phyloP scores from a whole-genome alignment of 371 early-diverging fungal genomes.

The Mucor circinelloides region DNA sequence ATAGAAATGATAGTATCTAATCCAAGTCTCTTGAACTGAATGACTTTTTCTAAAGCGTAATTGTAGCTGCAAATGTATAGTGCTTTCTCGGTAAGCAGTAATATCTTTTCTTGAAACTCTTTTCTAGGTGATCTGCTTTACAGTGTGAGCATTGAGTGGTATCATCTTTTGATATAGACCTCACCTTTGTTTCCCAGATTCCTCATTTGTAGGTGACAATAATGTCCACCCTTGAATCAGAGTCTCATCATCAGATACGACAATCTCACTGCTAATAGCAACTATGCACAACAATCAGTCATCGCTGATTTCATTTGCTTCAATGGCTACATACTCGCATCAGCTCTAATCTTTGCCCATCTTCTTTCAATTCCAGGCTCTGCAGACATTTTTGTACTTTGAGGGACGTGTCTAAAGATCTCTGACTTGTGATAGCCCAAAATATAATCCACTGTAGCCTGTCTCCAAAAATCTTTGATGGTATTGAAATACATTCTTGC shows the following conservation, averaged over 20 bases:
- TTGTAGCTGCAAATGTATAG: constrained; percentile 77
- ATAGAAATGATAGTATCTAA: constrained; percentile 59
- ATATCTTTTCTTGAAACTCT: constrained; percentile 71
- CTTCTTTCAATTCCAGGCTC: constrained; percentile 58
- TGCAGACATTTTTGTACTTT: constrained; percentile 48
- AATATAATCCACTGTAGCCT: constrained; percentile 52
- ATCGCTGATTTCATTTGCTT: not conserved
- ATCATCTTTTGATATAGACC: not conserved
- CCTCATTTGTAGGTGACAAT: constrained; percentile 42
- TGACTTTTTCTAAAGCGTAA: constrained; percentile 71
- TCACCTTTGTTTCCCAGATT: constrained; percentile 17
- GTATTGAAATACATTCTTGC: constrained; percentile 74
- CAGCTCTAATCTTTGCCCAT: constrained; percentile 50
- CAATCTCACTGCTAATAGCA: constrained; percentile 60
- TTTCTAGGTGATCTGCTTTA: constrained; percentile 10
- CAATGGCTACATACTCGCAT: constrained; percentile 38
- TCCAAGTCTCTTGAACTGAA: constrained; percentile 66
- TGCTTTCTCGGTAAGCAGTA: constrained; percentile 68
- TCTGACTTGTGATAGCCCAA: constrained; percentile 53
- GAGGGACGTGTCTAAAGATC: constrained; percentile 50
- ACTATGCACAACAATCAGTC: constrained; percentile 22
- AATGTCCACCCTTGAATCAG: constrained; percentile 64
- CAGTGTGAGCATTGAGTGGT: not conserved
- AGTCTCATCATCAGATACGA: constrained; percentile 62
- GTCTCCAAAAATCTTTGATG: constrained; percentile 67